Conservation (phyloP, 352 stramenopile genomes). For the Phytophthora pseudosyringae region DNA sequence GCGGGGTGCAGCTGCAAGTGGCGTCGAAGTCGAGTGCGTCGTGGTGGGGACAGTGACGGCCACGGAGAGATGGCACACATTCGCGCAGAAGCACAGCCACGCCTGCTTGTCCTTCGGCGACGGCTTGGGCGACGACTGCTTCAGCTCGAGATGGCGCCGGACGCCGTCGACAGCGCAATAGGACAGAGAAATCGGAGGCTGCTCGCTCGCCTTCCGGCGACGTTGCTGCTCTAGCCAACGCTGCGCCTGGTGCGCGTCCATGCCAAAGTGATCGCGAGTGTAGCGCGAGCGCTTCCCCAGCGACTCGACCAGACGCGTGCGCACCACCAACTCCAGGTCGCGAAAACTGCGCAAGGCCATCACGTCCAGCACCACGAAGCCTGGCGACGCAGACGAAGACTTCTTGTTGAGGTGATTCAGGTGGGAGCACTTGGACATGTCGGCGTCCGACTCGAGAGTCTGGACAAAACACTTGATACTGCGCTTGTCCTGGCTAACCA, state of each 20-base stretch:
- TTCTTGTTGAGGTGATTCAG: slow-evolving; percentile 3
- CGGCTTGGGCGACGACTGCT: slow-evolving; percentile 12
- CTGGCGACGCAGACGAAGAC: slow-evolving; percentile 20
- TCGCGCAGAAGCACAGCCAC: slow-evolving; percentile 77
- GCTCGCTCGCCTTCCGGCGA: slow-evolving; percentile 27
- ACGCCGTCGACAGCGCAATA: slow-evolving; percentile 49
- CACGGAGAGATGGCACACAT: slow-evolving; percentile 64
- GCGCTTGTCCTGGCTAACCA: slow-evolving; percentile 73
- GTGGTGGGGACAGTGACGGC: slow-evolving; percentile 28
- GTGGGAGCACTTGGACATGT: slow-evolving; percentile 22
- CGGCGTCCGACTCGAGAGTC: slow-evolving; percentile 3
- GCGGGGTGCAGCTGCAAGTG: slow-evolving; percentile 7
- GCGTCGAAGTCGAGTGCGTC: slow-evolving; percentile 3
- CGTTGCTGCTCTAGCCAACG: slow-evolving; percentile 44
- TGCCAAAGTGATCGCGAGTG: slow-evolving; percentile 42
- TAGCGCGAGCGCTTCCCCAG: slow-evolving; percentile 42
- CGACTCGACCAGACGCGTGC: slow-evolving; percentile 36
- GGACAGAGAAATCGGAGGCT: slow-evolving; percentile 42
- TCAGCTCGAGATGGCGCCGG: slow-evolving; percentile 27
- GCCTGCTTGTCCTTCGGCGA: slow-evolving; percentile 34
- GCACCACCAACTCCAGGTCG: slow-evolving; percentile 48
- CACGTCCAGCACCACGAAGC: slow-evolving; percentile 55
- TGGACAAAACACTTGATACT: slow-evolving; percentile 70
- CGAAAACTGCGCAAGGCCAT: slow-evolving; percentile 49
- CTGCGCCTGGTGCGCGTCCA: slow-evolving; percentile 30